Evolutionary conservation across 192 early-diverging fungal species (phyloP).

Genomic region (Coemansia sp.): DNA sequence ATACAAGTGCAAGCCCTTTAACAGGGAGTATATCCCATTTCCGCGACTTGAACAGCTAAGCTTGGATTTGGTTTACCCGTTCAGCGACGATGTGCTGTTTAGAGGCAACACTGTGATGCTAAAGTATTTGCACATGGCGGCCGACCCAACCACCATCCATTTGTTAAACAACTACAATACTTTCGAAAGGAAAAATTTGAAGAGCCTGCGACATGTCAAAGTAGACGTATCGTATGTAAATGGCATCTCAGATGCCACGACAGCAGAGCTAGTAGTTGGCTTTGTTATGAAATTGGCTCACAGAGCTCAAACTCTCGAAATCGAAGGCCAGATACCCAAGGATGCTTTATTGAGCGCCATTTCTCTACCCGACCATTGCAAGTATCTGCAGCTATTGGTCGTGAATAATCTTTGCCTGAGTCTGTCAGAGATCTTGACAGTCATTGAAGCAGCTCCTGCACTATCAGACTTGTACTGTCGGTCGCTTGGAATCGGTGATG

Average conservation of each 20-base stretch:
- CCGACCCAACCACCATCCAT: neutral
- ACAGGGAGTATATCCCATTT: neutral
- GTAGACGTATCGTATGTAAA: neutral
- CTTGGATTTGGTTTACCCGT: slow-evolving; percentile 4
- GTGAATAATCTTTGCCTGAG: neutral
- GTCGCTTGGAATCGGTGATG: neutral
- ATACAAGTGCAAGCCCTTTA: neutral
- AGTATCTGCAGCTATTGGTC: neutral
- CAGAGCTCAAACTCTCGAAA: neutral
- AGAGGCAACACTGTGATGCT: neutral
- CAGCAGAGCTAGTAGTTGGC: neutral
- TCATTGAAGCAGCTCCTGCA: neutral
- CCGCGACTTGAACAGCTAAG: neutral
- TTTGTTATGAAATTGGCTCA: neutral
- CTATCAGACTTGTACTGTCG: neutral
- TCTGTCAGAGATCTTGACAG: neutral
- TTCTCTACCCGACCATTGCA: neutral
- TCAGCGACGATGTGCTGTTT: slow-evolving; percentile 4
- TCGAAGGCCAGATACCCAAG: neutral
- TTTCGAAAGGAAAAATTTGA: neutral
- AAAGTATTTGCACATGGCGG: neutral
- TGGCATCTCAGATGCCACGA: neutral
- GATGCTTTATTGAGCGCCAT: neutral
- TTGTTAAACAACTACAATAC: neutral
- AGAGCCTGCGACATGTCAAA: neutral